Base-by-base conservation (phyloP, 2,329 filamentous ascomycete species). In the Aspergillus sp. region DNA sequence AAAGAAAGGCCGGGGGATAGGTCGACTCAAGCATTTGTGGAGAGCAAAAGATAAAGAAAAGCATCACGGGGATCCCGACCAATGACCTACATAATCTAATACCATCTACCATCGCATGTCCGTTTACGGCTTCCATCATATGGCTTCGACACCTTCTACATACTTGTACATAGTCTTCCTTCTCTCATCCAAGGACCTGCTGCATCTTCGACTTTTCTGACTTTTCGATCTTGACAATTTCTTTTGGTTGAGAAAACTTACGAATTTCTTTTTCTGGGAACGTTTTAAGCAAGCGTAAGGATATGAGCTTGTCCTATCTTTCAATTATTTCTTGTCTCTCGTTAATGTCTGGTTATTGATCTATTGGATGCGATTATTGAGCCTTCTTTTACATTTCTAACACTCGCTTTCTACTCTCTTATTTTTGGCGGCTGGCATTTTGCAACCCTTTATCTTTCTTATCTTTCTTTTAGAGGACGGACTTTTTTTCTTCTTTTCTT, bases 1-100 rank as follows among this genome's bases (percentile, higher is more conserved):
- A 53, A 74, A 69, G 59, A 75, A 73, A 54, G 62, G 64, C 37
- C 67, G 67, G 47, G 65, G 73, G 44, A 67, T 76, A 32, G 75
- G 71, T 55, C 71, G 72, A 46, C 57, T 75, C 41, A 71, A 75
- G 66, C 67, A 72, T 50, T 76, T 76, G 53, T 76, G 74, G 74
- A 71, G 70, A 57, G 59, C 64, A 20, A 75, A 72, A 55, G 74
- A 75, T 45, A 74, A 73, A 51, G 62, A 69, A 41, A 67, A 64
- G 54, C 27, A 54, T 37, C 48, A 51, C 30, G 53, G 53, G 30
- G 50, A 57, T 46, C 37, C 50, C 37, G 37, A 53, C 45, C 49
- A 52, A 49, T 49, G 46, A 47, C 54, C 52, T 39, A 39, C 37
- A 39, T 39, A 39, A 39, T 39, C 37, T 39, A 39, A 39, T 39